Evolutionary conservation across 805 yeast genomes (phyloP).

Genomic region (Sporopachydermia lactativora): DNA sequence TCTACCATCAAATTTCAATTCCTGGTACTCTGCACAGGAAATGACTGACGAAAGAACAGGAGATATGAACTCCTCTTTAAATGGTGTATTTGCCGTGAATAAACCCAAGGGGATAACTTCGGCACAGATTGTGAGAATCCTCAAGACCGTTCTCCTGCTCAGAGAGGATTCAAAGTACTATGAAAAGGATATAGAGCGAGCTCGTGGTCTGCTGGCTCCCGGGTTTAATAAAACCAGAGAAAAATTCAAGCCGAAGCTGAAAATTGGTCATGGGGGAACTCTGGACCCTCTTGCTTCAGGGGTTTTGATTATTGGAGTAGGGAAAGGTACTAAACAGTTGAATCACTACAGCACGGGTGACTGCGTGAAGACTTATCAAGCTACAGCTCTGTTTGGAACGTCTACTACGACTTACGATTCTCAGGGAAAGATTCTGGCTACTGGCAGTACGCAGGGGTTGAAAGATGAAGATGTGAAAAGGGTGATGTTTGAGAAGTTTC

Average conservation of each 20-base stretch:
- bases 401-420: conserved; percentile 90
- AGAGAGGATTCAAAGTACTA: conserved; percentile 37
- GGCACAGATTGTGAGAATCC: conserved; percentile 48
- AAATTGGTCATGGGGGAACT: conserved; percentile 98
- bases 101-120: conserved; percentile 84
- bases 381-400: conserved; percentile 77
- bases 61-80: conserved; percentile 32
- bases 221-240: conserved; percentile 19
- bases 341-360: conserved; percentile 50
- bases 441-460: conserved; percentile 42
- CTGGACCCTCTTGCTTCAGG: conserved; percentile 95
- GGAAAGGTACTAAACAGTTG: conserved; percentile 75
- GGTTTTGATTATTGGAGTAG: conserved; percentile 83
- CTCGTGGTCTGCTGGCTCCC: conserved; percentile 26
- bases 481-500: conserved; percentile 42
- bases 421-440: conserved; percentile 68
- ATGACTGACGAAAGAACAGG: not conserved
- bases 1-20: too few relatives aligned
- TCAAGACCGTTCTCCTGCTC: conserved; percentile 54
- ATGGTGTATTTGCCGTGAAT: conserved; percentile 84
- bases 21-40: too few relatives aligned
- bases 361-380: conserved; percentile 66
- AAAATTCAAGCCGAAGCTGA: conserved; percentile 46
- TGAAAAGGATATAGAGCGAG: conserved; percentile 34
- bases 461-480: conserved; percentile 34